These are phyloP conservation scores for Allomyces macrogynus DNA, from an alignment of 192 early-diverging fungal genomes.

Conservation along the genomic window DNA sequence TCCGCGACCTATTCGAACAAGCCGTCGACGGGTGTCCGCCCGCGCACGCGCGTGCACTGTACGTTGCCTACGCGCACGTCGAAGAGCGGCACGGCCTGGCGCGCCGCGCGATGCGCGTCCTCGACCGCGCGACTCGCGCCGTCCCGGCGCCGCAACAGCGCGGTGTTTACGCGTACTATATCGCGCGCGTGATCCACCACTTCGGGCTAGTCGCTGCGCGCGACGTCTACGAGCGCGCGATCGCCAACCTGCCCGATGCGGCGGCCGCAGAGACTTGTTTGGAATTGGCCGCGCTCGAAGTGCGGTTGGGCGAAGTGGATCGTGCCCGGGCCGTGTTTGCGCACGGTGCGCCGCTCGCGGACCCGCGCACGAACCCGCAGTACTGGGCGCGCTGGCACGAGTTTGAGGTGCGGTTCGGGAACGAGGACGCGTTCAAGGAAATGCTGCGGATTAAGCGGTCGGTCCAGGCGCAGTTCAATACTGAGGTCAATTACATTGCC, in stretches of 20 bases:
- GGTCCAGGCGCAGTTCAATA: constrained; percentile 64
- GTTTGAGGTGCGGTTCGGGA: constrained; percentile 92
- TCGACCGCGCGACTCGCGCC: constrained; percentile 73
- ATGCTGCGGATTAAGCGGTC: constrained; percentile 87
- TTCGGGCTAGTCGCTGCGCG: constrained; percentile 74
- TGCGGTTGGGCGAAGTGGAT: constrained; percentile 81
- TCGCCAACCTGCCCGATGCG: constrained; percentile 64
- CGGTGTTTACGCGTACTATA: no score
- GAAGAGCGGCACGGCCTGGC: constrained; percentile 85
- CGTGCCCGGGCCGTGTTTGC: constrained; percentile 73
- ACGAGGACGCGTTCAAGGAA: constrained; percentile 95
- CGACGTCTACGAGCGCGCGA: constrained; percentile 81
- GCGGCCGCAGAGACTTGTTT: constrained; percentile 55
- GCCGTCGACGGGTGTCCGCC: constrained; percentile 67
- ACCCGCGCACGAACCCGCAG: constrained; percentile 16
- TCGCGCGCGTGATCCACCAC: background rate
- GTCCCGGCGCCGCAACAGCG: constrained; percentile 18
- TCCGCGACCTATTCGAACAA: constrained; percentile 89
- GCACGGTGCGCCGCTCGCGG: constrained; percentile 45
- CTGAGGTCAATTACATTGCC: constrained; percentile 46
- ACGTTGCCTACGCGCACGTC: constrained; percentile 70
- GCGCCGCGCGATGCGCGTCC: constrained; percentile 78
- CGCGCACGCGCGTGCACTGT: constrained; percentile 68
- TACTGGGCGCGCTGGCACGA: constrained; percentile 88
- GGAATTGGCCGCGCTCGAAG: constrained; percentile 71